Conservation (phyloP, 257 asterid genomes). For the Capsicum chinense region DNA sequence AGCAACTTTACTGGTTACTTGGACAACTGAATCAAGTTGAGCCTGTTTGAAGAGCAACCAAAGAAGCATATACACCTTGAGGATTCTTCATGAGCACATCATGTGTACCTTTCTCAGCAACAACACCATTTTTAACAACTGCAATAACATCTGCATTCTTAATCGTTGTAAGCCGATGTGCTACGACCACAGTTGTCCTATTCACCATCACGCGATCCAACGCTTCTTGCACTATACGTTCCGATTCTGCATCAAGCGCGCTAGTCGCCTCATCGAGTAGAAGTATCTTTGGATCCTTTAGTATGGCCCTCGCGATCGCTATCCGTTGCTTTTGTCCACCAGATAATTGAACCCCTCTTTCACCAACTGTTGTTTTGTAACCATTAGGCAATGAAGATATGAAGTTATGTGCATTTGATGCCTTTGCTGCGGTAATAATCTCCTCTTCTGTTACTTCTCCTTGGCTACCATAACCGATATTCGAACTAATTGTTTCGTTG, state of each 20-base stretch:
- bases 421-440: constrained; percentile 32
- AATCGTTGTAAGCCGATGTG: constrained; percentile 46
- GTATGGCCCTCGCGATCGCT: constrained; percentile 53
- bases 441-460: constrained; percentile 34
- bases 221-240: constrained; percentile 51
- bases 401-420: constrained; percentile 41
- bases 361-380: constrained; percentile 55
- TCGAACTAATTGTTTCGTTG: constrained; percentile 36
- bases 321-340: constrained; percentile 65
- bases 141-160: constrained; percentile 44
- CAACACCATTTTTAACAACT: constrained; percentile 47
- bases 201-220: constrained; percentile 44
- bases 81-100: constrained; percentile 37
- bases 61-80: constrained; percentile 45
- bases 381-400: constrained; percentile 43
- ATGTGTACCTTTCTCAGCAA: constrained; percentile 53
- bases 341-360: constrained; percentile 50
- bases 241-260: constrained; percentile 58
- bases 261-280: constrained; percentile 62
- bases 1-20: neutral
- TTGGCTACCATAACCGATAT: constrained; percentile 35
- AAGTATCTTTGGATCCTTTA: constrained; percentile 53
- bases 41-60: constrained; percentile 39
- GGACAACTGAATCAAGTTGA: constrained; percentile 15
- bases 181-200: constrained; percentile 43